Evolutionary conservation across 345 rosid genomes (phyloP).

Genomic region (Acer campestre): DNA sequence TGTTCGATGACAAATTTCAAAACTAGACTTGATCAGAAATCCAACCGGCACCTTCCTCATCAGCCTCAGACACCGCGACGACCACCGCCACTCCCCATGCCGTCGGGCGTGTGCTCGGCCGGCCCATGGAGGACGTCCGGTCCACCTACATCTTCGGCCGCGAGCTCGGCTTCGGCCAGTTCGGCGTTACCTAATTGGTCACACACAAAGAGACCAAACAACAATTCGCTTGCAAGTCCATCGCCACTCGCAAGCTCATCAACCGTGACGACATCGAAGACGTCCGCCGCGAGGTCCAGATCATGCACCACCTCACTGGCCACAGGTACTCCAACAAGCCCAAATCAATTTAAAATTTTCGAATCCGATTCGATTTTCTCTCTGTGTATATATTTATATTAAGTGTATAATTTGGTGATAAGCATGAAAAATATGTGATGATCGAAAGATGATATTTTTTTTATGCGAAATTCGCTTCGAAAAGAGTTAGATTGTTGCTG

Average conservation of each 20-base stretch:
- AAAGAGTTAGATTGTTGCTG: background rate
- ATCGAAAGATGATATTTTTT: background rate
- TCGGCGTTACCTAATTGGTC: constrained; percentile 80
- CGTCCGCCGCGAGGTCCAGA: constrained; percentile 96
- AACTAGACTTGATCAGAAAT: too few species aligned
- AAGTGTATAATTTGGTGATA: too few species aligned
- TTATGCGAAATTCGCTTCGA: background rate
- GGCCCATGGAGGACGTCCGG: constrained; percentile 80
- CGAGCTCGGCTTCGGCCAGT: constrained; percentile 96
- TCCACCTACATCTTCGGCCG: constrained; percentile 65
- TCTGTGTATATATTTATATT: too few species aligned
- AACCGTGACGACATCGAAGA: constrained; percentile 84
- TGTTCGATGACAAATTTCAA: too few species aligned
- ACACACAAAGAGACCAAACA: constrained; percentile 76
- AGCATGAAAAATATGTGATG: too few species aligned
- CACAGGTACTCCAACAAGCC: constrained; percentile 35
- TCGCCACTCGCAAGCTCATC: constrained; percentile 79
- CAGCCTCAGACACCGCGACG: constrained; percentile 6
- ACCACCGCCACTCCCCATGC: constrained; percentile 29
- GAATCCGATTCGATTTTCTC: too few species aligned
- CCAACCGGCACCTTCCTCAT: too few species aligned
- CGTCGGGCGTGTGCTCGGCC: constrained; percentile 81
- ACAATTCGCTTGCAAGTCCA: constrained; percentile 88
- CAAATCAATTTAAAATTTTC: too few species aligned
- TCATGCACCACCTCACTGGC: constrained; percentile 96